A percentile compares a stretch with the other conserved stretches of the same genome.
phyloP scores from a whole-genome alignment of 192 early-diverging fungal genomes.

The Allomyces macrogynus region DNA sequence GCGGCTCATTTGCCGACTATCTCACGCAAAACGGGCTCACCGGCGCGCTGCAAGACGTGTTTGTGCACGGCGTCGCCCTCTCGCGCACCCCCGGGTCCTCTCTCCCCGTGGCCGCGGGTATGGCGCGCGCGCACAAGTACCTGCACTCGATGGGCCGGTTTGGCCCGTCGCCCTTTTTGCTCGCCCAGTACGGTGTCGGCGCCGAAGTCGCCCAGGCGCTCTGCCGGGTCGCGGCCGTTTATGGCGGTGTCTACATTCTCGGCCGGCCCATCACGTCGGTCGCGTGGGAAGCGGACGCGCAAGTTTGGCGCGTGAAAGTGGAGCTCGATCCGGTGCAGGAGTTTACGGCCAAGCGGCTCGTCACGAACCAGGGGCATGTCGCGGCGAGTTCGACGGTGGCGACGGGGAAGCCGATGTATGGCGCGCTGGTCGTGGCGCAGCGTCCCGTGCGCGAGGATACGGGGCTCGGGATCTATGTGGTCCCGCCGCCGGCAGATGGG shows the following conservation, averaged over 20 bases:
- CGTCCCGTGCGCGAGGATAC: neutral
- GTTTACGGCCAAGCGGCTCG: neutral
- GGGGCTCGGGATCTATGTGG: neutral
- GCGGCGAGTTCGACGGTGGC: no score
- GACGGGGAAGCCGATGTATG: no score
- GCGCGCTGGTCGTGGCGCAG: neutral
- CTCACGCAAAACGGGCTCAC: no score
- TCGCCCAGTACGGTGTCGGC: constrained; percentile 67
- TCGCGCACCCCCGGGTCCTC: neutral
- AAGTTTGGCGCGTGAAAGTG: constrained; percentile 1
- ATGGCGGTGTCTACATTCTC: constrained; percentile 77
- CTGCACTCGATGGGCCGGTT: constrained; percentile 64
- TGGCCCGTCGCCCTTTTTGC: constrained; percentile 60
- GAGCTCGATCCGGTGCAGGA: neutral
- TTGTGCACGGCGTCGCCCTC: neutral
- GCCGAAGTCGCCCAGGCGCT: constrained; percentile 81
- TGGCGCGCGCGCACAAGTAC: constrained; percentile 42
- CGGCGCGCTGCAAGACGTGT: neutral
- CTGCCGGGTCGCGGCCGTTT: constrained; percentile 73
- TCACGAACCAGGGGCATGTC: neutral
- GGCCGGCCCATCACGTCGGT: constrained; percentile 23
- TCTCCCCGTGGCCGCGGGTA: constrained; percentile 15
- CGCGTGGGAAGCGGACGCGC: constrained; percentile 15
- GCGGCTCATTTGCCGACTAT: no score
- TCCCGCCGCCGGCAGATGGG: neutral